Base-by-base conservation (phyloP, 306 rosid species). In the Fragaria vesca region DNA sequence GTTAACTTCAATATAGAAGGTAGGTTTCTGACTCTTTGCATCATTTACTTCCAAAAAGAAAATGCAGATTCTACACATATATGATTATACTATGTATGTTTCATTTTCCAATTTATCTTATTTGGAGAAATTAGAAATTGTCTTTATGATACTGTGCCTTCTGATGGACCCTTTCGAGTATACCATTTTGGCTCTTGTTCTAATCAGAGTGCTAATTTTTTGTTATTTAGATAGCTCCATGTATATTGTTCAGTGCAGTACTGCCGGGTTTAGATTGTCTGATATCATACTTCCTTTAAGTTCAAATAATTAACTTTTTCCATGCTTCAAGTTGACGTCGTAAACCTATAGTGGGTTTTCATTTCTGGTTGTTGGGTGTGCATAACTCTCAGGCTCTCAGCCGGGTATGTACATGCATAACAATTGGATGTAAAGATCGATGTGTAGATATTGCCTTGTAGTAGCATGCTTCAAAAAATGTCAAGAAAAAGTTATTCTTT, bases 1-100 rank as follows among this genome's bases (percentile, higher is more conserved):
- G 89, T 94, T 71, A 90, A 89, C 89, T 87, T 94, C 81, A 88
- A 90, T 72, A 69, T 89, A 74, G 89, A 88, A 89, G 98, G 98
- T 94, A 70, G 66, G 87, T 66, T 66, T 69, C 34, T 69, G 60
- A 65, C 45, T 63, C 69, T 32, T 34, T 16, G 75, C 11, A n/a
- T 66, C 50, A 20, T 47, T 50, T 72, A 26, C 57, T 66, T 71
- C 20, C 17, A 8, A 71, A 12, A 4, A 10, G 34, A 24, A 28
- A 61, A 26, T 28, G 18, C 66, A 61, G 20, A 28, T 28, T 28
- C 20, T 15, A 61, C 7, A 36, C 34, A 71, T 50, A 38, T 71
- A 46, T 71, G 21, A 46, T 38, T n/a, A 67, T 11, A 11, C 48
- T 68, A 21, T 68, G 52, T 54, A 70, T 46, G 42, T 28, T 26